These are phyloP conservation scores for Irpex sp. DNA, from an alignment of 1,284 basidiomycete species.

Conservation along the genomic window DNA sequence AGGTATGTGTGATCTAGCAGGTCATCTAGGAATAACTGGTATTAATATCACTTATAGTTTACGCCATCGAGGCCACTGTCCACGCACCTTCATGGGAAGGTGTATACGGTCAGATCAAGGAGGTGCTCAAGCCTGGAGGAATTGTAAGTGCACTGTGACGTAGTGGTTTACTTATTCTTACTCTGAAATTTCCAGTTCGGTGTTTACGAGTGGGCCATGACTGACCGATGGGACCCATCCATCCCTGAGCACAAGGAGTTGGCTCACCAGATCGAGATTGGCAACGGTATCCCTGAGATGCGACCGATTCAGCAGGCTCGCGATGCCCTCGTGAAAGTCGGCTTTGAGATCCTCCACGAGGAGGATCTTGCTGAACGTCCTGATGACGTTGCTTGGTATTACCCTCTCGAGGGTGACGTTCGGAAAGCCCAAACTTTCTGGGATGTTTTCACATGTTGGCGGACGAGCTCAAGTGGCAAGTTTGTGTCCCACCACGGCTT, in stretches of 20 bases:
- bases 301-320: constrained; percentile 74
- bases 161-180: neutral
- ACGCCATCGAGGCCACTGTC: constrained; percentile 97
- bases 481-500: constrained; percentile 84
- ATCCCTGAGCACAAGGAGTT: constrained; percentile 89
- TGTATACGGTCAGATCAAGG: constrained; percentile 91
- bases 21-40: too few relatives aligned
- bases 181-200: constrained; percentile 68
- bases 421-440: constrained; percentile 90
- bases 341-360: constrained; percentile 88
- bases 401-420: constrained; percentile 93
- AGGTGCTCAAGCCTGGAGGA: constrained; percentile 96
- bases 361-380: constrained; percentile 91
- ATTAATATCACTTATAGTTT: constrained; percentile 47
- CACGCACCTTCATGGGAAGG: constrained; percentile 97
- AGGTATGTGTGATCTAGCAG: constrained; percentile 41
- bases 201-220: constrained; percentile 99
- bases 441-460: constrained; percentile 88
- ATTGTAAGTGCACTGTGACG: constrained; percentile 53
- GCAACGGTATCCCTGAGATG: constrained; percentile 99
- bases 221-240: constrained; percentile 87
- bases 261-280: constrained; percentile 88
- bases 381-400: constrained; percentile 91
- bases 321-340: constrained; percentile 80
- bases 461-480: constrained; percentile 88